Evolutionary conservation across 345 rosid species (phyloP), one percentile per base, ranked within the genome.

Genomic region (Anacardium occidentale): DNA sequence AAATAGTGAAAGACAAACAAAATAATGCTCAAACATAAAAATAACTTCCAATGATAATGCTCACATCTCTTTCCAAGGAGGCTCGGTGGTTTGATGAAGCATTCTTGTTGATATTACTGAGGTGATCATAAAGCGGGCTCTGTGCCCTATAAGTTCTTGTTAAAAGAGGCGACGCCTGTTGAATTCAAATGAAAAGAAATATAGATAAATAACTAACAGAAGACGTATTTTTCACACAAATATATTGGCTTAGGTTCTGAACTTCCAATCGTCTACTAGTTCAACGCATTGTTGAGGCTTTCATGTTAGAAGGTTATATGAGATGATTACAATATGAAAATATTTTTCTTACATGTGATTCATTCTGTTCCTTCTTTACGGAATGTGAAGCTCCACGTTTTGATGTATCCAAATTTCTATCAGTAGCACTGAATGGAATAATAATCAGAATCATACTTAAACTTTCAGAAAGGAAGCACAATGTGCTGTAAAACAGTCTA

Each of bases 61-160:
- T 83, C 83, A 91, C 98, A 82, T 94, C 98, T 70, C 89, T 85
- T 75, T 94, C 96, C 76, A 94, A 70, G 44, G 94, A 87, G 17
- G 88, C 86, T 79, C 86, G 84, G 32, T 90, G 87, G 69, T 74
- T 85, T 21, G 80, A 67, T 40, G 88, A 70, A 54, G 52, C 24
- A 69, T 75, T 79, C 52, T 74, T 85, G 69, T 64, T 71, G 0
- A 58, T 56, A 76, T 20, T 25, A 44, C 73, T 47, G 17, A 69
- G 79, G 64, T 77, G 64, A 26, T 75, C 81, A 66, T 61, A 82
- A 25, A 75, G 80, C 70, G 93, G 87, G 70, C 89, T 89, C 62
- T 32, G 85, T 74, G 72, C 73, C 64, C 81, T 79, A 71, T 51
- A 71, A 62, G 76, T 60, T 67, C 75, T 74, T 13, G 85, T 72